Conservation (phyloP, 257 asterid genomes). For the Knoxia roxburghii region DNA sequence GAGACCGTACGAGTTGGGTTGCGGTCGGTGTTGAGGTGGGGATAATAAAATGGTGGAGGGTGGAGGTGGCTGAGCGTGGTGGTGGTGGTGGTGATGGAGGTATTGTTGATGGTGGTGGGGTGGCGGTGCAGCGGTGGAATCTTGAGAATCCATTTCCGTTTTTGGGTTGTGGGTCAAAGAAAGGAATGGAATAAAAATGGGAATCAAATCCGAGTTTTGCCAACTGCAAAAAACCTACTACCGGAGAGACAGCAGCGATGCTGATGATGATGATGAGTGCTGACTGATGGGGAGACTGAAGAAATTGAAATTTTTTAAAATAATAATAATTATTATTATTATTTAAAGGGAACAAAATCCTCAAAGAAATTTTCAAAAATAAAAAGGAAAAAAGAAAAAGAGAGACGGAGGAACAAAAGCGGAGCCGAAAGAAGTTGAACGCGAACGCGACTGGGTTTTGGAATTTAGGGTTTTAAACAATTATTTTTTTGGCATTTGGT, state of each 20-base stretch:
- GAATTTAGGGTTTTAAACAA: constrained; percentile 17
- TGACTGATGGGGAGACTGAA: constrained; percentile 1
- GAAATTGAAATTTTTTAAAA: not conserved
- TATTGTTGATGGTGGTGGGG: constrained; percentile 7
- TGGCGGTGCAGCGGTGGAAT: constrained; percentile 24
- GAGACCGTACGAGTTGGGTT: constrained; percentile 14
- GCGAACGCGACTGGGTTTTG: not conserved
- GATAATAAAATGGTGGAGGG: constrained; percentile 13
- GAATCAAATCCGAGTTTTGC: not conserved
- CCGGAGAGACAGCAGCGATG: not conserved
- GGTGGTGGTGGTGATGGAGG: constrained; percentile 17
- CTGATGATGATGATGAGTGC: not conserved
- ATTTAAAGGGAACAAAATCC: not conserved
- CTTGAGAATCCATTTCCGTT: constrained; percentile 23
- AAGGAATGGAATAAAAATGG: not conserved
- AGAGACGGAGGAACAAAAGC: constrained; percentile 1
- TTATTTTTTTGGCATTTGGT: not conserved
- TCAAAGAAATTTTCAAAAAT: not conserved
- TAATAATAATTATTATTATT: too few relatives aligned
- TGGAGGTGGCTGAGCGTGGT: constrained; percentile 13
- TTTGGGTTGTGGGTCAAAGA: not conserved
- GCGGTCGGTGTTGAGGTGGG: constrained; percentile 5
- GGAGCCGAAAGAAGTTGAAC: constrained; percentile 18
- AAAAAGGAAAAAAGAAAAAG: not conserved
- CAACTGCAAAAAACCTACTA: not conserved